phyloP scores from a whole-genome alignment of 192 early-diverging fungal genomes.

The Coemansia sp. region DNA sequence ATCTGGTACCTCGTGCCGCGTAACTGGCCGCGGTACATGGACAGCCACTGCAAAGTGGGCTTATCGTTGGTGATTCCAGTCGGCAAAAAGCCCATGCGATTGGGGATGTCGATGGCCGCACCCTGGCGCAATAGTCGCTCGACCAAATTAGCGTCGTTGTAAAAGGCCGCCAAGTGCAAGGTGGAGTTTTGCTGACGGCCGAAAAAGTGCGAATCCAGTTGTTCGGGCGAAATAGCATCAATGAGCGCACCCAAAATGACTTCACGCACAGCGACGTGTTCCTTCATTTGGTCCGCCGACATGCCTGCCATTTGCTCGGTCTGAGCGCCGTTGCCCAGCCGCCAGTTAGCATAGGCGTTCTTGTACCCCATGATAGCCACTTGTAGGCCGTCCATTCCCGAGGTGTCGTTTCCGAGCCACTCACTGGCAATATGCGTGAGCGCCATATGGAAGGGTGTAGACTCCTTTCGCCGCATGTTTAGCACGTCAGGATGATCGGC shows the following conservation, averaged over 20 bases:
- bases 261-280: conserved; percentile 52
- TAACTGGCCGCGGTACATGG: conserved; percentile 51
- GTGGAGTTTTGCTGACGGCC: conserved; percentile 57
- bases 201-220: conserved; percentile 57
- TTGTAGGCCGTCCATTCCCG: conserved; percentile 59
- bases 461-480: conserved; percentile 53
- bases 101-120: conserved; percentile 52
- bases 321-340: conserved; percentile 49
- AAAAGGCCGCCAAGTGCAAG: conserved; percentile 57
- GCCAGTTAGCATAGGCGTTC: conserved; percentile 57
- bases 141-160: conserved; percentile 55
- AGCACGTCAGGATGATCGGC: conserved; percentile 52
- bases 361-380: conserved; percentile 59
- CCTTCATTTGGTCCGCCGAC: conserved; percentile 53
- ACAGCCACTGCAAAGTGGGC: conserved; percentile 52
- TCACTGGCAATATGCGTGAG: conserved; percentile 52
- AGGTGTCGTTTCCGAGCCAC: conserved; percentile 57
- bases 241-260: conserved; percentile 56
- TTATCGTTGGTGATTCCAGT: conserved; percentile 54
- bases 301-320: conserved; percentile 46
- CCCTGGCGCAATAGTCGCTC: conserved; percentile 54
- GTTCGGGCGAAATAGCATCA: conserved; percentile 51
- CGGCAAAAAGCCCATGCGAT: conserved; percentile 53
- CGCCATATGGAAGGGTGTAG: conserved; percentile 56
- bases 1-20: conserved; percentile 45